A percentile compares a stretch with the other conserved stretches of the same genome.
Evolutionary conservation across 257 asterid genomes (phyloP).

Genomic region (Solanum virginianum): DNA sequence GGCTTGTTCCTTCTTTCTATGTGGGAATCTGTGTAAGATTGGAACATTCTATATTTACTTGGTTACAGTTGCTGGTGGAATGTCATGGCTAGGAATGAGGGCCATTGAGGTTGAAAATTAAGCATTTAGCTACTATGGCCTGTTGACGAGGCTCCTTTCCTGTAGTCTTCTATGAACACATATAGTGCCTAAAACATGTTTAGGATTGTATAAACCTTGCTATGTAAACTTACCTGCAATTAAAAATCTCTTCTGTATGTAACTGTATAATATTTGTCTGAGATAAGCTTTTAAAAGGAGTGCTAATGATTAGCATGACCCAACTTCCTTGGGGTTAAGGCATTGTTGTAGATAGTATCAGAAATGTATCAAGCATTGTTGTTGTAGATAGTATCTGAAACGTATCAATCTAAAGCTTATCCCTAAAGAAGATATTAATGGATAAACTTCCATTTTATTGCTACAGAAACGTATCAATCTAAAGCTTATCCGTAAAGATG

Average conservation of each 20-base stretch:
- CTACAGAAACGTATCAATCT: conserved; percentile 10
- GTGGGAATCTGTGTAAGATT: neutral
- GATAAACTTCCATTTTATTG: neutral
- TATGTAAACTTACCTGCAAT: neutral
- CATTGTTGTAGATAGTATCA: neutral
- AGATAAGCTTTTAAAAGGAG: neutral
- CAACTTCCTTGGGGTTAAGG: neutral
- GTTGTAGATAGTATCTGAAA: too few species aligned
- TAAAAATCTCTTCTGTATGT: neutral
- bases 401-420: neutral
- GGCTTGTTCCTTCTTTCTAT: neutral
- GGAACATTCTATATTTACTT: neutral
- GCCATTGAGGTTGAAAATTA: neutral
- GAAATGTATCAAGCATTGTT: neutral
- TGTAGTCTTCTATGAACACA: neutral
- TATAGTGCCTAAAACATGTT: neutral
- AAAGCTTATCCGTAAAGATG: neutral
- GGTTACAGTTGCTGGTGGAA: neutral
- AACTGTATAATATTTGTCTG: neutral
- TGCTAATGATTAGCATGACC: neutral
- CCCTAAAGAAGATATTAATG: neutral
- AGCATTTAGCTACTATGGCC: neutral
- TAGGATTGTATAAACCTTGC: neutral
- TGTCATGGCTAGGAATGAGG: neutral
- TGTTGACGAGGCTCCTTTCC: neutral